These are phyloP conservation scores for Penicillium verhagenii DNA, from an alignment of 495 filamentous ascomycete genomes.

Conservation along the genomic window DNA sequence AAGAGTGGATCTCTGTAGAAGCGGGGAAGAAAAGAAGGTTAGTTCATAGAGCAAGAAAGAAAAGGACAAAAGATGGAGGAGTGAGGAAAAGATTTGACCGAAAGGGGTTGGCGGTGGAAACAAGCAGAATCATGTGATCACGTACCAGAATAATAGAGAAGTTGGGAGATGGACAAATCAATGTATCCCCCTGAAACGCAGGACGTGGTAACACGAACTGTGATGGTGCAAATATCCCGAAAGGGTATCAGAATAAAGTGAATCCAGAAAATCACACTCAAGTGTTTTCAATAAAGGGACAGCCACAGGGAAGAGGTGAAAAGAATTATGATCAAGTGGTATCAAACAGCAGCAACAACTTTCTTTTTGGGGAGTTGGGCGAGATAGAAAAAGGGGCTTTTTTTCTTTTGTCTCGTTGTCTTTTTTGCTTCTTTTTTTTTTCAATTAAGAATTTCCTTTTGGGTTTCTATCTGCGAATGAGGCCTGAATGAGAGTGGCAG, in stretches of 20 bases:
- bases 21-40: neutral
- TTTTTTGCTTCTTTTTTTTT: slow-evolving; percentile 30
- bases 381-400: neutral
- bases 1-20: neutral
- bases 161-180: slow-evolving; percentile 95
- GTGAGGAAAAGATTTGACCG: neutral
- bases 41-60: neutral
- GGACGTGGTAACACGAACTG: slow-evolving; percentile 13
- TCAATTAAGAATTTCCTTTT: slow-evolving; percentile 20
- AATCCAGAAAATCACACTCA: slow-evolving; percentile 44
- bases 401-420: slow-evolving; percentile 19
- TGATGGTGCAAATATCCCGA: neutral
- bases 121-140: slow-evolving; percentile 7
- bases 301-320: slow-evolving; percentile 8
- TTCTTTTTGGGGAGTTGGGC: slow-evolving; percentile 15
- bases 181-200: slow-evolving; percentile 79
- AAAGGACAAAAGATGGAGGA: neutral
- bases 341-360: slow-evolving; percentile 17
- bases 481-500: slow-evolving; percentile 28
- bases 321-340: slow-evolving; percentile 14
- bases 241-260: neutral
- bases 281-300: slow-evolving; percentile 42
- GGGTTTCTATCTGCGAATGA: slow-evolving; percentile 36
- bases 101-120: slow-evolving; percentile 13
- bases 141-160: slow-evolving; percentile 76